A percentile compares a stretch with the other conserved stretches of the same genome.
Conservation (phyloP, 371 early-diverging fungal genomes). For the Mortierella sp. region DNA sequence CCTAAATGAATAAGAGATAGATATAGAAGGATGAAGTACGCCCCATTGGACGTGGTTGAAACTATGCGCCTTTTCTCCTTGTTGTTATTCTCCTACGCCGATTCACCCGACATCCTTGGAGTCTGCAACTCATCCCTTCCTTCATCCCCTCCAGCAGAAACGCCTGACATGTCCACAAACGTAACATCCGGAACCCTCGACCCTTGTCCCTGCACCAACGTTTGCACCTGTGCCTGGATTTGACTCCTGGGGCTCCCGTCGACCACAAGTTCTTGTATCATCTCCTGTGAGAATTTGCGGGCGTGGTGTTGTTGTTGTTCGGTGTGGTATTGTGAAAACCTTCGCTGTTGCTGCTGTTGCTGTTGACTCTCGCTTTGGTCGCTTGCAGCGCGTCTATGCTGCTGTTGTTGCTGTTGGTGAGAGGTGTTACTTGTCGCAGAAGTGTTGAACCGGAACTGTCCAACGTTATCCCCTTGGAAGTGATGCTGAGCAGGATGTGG, state of each 20-base stretch:
- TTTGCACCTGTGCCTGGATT: not conserved
- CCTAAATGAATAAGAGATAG: too few species aligned
- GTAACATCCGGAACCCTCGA: not conserved
- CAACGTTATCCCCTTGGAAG: not conserved
- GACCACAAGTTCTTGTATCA: not conserved
- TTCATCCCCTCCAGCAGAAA: not conserved
- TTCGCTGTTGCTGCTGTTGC: constrained; percentile 17
- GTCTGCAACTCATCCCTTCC: not conserved
- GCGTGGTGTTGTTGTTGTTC: constrained; percentile 39
- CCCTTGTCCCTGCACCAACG: not conserved
- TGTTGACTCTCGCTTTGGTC: not conserved
- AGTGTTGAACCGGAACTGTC: constrained; percentile 16
- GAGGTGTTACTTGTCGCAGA: not conserved
- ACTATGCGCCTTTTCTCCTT: too few species aligned
- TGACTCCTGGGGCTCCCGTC: not conserved
- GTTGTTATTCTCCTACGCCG: not conserved
- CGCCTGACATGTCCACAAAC: not conserved
- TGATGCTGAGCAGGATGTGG: not conserved
- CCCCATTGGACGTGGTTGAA: too few species aligned
- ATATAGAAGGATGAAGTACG: too few species aligned
- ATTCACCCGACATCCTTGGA: not conserved
- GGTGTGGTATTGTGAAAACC: constrained; percentile 26
- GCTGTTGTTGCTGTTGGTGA: not conserved
- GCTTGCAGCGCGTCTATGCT: not conserved
- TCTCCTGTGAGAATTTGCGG: constrained; percentile 24